Evolutionary conservation across 192 early-diverging fungal genomes (phyloP), one percentile per base, ranked within the genome.

Genomic region (Coemansia erecta): DNA sequence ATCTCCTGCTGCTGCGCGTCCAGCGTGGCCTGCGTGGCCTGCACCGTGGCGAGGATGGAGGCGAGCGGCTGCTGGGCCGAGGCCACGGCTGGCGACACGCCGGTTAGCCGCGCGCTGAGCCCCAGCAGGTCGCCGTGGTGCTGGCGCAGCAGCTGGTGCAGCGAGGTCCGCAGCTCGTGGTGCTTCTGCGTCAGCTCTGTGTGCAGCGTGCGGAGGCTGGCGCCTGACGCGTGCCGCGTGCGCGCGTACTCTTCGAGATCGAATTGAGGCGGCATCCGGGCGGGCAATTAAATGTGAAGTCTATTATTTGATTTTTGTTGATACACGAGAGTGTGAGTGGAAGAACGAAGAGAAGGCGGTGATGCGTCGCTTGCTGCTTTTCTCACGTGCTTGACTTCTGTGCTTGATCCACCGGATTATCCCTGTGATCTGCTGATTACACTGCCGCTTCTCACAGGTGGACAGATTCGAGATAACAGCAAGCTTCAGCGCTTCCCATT

Each of bases 61-160:
- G 54, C 37, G 21, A 77, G 61, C 35, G 60, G 33, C 26, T 24
- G 14, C 8, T 39, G 46, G 14, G 68, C 46, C 1, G 26, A 24
- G 0, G 31, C 8, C 23, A 77, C 23, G 24, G 14, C 44, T 49
- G n/a, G 72, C 35, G n/a, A n/a, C n/a, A 77, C 58, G 9, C 69
- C 74, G 3, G 61, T 52, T 11, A 77, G 50, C 11, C 65, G 67
- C 7, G 69, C 72, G 65, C 64, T 68, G 21, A 77, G 65, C 0
- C 60, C 64, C 7, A 77, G 58, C 59, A 77, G 72, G 58, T 77
- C 74, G 37, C 67, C 64, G 55, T 77, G 72, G 14, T 65, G 60
- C 13, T 55, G 14, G 56, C 62, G 56, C 43, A 77, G 71, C 8
- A 77, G 61, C 44, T 48, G 52, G 31, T 64, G 53, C 15, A 77